phyloP scores from a whole-genome alignment of 2,329 filamentous ascomycete genomes.

The Aspergillus puulaauensis region DNA sequence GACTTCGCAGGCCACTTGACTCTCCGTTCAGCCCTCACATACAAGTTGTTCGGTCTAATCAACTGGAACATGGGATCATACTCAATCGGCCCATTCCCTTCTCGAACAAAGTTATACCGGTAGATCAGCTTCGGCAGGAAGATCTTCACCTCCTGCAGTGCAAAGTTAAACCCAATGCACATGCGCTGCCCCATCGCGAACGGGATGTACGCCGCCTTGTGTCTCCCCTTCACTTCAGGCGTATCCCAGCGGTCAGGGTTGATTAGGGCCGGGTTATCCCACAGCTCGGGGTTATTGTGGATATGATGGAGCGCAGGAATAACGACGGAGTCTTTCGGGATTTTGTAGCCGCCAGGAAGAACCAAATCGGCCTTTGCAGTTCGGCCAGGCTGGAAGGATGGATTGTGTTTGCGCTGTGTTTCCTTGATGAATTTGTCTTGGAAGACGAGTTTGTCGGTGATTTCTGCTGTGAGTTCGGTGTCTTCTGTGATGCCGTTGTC shows the following conservation, averaged over 20 bases:
- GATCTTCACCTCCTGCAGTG: slow-evolving; percentile 60
- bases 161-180: slow-evolving; percentile 67
- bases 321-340: slow-evolving; percentile 54
- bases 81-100: slow-evolving; percentile 50
- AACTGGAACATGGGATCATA: slow-evolving; percentile 33
- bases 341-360: slow-evolving; percentile 58
- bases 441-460: slow-evolving; percentile 50
- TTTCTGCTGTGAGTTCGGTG: slow-evolving; percentile 49
- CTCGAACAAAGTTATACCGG: slow-evolving; percentile 57
- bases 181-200: slow-evolving; percentile 58
- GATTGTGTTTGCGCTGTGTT: slow-evolving; percentile 59
- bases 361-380: slow-evolving; percentile 57
- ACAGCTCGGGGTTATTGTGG: slow-evolving; percentile 54
- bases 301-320: slow-evolving; percentile 51
- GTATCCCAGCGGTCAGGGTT: slow-evolving; percentile 62
- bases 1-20: slow-evolving; percentile 24
- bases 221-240: slow-evolving; percentile 53
- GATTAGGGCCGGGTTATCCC: slow-evolving; percentile 60
- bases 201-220: slow-evolving; percentile 56
- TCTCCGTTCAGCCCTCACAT: slow-evolving; percentile 16
- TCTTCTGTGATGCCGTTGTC: slow-evolving; percentile 48
- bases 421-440: slow-evolving; percentile 54
- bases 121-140: slow-evolving; percentile 57
- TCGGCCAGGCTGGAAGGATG: slow-evolving; percentile 61
- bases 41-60: slow-evolving; percentile 30